Evolutionary conservation across 768 basidiomycete genomes (phyloP).

Genomic region (Rhizopogon roseolus): DNA sequence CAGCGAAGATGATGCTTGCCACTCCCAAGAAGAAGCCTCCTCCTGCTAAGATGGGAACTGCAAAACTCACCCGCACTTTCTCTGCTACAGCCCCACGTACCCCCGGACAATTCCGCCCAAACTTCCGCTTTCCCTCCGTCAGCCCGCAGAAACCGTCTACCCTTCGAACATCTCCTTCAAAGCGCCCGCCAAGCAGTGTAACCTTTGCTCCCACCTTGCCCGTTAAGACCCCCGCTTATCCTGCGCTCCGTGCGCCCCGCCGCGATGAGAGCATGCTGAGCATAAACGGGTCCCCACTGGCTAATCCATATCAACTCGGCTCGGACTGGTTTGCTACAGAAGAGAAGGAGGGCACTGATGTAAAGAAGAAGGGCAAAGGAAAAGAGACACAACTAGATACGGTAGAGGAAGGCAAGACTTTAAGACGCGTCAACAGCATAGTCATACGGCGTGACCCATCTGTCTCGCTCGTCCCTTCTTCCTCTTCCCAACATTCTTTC

Average conservation of each 20-base stretch:
- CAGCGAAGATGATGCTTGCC: slow-evolving; percentile 41
- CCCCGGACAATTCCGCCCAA: slow-evolving; percentile 13
- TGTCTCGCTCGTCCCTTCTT: slow-evolving; percentile 30
- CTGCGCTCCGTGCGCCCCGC: slow-evolving; percentile 59
- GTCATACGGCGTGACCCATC: slow-evolving; percentile 56
- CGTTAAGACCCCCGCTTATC: slow-evolving; percentile 33
- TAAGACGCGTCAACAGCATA: slow-evolving; percentile 52
- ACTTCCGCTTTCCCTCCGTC: slow-evolving; percentile 26
- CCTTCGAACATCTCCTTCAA: slow-evolving; percentile 20
- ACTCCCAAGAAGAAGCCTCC: slow-evolving; percentile 51
- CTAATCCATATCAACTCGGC: slow-evolving; percentile 71
- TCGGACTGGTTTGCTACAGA: slow-evolving; percentile 49
- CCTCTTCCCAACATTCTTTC: slow-evolving; percentile 14
- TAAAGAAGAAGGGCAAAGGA: slow-evolving; percentile 20
- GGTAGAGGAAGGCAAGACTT: slow-evolving; percentile 9
- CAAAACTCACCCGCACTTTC: slow-evolving; percentile 41
- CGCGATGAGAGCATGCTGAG: slow-evolving; percentile 77
- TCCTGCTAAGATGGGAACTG: slow-evolving; percentile 48
- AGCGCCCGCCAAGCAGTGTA: slow-evolving; percentile 50
- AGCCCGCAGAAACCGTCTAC: slow-evolving; percentile 30
- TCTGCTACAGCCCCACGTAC: slow-evolving; percentile 10
- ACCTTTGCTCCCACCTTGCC: slow-evolving; percentile 67
- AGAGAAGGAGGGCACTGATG: slow-evolving; percentile 22
- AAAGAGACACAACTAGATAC: slow-evolving; percentile 17
- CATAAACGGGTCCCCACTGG: slow-evolving; percentile 77